Evolutionary conservation across 441 rosid species (phyloP), one percentile per base, ranked within the genome.

Genomic region (Omphalea diandra): DNA sequence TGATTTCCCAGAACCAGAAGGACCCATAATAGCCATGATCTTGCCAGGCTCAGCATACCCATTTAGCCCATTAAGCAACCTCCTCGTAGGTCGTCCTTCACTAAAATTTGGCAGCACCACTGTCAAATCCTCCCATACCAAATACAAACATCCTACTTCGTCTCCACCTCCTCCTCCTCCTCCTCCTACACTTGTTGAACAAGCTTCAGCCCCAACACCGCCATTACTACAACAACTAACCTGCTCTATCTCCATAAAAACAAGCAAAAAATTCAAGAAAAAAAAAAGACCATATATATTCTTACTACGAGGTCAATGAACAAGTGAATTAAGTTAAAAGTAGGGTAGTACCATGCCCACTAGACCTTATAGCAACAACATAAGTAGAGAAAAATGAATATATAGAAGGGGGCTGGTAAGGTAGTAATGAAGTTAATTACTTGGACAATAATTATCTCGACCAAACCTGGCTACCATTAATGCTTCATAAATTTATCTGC

Each of bases 1-100:
- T n/a, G 97, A 90, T 84, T 91, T 94, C 5, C 98, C 98, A 9
- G 97, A 88, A 22, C 93, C 97, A 29, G 98, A 91, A 53, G 98
- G 98, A 74, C 98, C 98, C 96, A 94, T 91, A 65, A 94, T 86
- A 26, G 97, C 98, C 95, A 87, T 79, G 79, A 88, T 90, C 59
- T 86, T 81, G 33, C 96, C 97, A 4, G 97, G 97, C 54, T 88
- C 90, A 36, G 97, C 97, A 69, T 76, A 87, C 14, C 98, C 98
- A 71, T 78, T 62, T 27, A 91, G 91, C 32, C 96, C 90, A 33
- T 86, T 88, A 26, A 94, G 89, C 81, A 94, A 76, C 70, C 94
- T 83, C 72, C 74, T 84, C 26, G 96, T 88, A 15, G 93, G 92
- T n/a, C n/a, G n/a, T 59, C 84, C 83, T 57, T 85, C 81, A 22